Evolutionary conservation across 805 yeast genomes (phyloP), one percentile per base, ranked within the genome.

Genomic region (Wickerhamomyces hampshirensis): DNA sequence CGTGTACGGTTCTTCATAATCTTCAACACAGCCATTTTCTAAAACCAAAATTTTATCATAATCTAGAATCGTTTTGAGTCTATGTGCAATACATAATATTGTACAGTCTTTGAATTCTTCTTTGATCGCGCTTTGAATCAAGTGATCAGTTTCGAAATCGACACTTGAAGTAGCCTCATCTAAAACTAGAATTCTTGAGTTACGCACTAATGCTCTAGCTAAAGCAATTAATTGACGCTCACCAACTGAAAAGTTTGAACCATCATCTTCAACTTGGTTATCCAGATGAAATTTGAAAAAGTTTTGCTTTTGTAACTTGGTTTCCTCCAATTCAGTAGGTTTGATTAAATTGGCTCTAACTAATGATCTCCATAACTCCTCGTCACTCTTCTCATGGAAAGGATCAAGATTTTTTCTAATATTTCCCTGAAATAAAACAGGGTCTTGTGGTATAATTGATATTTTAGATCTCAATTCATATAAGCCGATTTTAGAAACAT

Each of bases 161-260:
- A 88, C 86, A 32, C 80, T 73, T 1, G 83, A 75, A 1, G 87
- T 80, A 18, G 86, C 96, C 61, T 88, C 96, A 58, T 87, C 96
- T 39, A 87, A 62, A 39, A 88, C 85, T 39, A 87, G 65, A 39
- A 87, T 79, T 55, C 76, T 80, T 3, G 93, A 73, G 23, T 81
- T 73, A 29, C 87, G 71, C 34, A 87, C 80, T 53, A 88, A 65
- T 0, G 95, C 93, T 48, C 96, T 71, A 3, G 94, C 89, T 43
- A 87, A 71, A 10, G 95, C 86, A 56, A 87, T 64, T 38, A 79
- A 66, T 55, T 80, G 86, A 44, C 82, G 67, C 53, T 80, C 84
- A 40, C 87, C 86, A 14, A 78, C 61, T 1, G 85, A 79, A 50
- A 77, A 78, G 53, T 80, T 80, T 6, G 65, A 44, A 23, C 86